phyloP scores from a whole-genome alignment of 495 filamentous ascomycete species.

The Ascobolus immersus region DNA sequence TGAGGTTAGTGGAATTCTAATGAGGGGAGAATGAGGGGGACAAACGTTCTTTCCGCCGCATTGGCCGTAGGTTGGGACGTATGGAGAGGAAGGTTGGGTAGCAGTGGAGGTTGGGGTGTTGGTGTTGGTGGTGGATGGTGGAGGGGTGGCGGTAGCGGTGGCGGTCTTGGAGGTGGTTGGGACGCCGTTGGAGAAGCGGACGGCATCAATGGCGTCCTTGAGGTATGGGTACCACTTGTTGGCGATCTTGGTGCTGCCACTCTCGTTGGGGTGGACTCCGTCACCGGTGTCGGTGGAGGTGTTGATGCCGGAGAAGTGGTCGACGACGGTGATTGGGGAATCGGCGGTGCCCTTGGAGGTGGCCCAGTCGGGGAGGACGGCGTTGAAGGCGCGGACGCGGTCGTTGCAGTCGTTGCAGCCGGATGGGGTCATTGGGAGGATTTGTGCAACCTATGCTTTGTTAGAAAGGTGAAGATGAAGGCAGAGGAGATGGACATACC shows the following conservation, averaged over 20 bases:
- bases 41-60: too few species aligned
- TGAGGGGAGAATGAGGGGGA: too few species aligned
- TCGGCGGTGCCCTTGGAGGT: constrained; percentile 14
- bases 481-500: constrained; percentile 10
- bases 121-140: neutral
- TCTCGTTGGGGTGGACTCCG: constrained; percentile 23
- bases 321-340: constrained; percentile 21
- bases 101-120: neutral
- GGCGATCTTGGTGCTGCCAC: constrained; percentile 20
- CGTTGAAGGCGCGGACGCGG: constrained; percentile 17
- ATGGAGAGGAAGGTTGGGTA: too few species aligned
- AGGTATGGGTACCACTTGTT: constrained; percentile 18
- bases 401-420: constrained; percentile 15
- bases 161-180: too few species aligned
- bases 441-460: constrained; percentile 20
- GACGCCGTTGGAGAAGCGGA: too few species aligned
- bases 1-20: too few species aligned
- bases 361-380: constrained; percentile 21
- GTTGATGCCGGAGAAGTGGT: constrained; percentile 22
- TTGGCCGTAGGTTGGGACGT: too few species aligned
- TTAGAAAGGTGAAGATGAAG: neutral
- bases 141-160: neutral
- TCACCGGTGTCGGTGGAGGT: constrained; percentile 17
- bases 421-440: constrained; percentile 21
- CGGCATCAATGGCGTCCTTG: constrained; percentile 4